Conservation (phyloP, 2,329 filamentous ascomycete species). For the Epichloe uncinata region DNA sequence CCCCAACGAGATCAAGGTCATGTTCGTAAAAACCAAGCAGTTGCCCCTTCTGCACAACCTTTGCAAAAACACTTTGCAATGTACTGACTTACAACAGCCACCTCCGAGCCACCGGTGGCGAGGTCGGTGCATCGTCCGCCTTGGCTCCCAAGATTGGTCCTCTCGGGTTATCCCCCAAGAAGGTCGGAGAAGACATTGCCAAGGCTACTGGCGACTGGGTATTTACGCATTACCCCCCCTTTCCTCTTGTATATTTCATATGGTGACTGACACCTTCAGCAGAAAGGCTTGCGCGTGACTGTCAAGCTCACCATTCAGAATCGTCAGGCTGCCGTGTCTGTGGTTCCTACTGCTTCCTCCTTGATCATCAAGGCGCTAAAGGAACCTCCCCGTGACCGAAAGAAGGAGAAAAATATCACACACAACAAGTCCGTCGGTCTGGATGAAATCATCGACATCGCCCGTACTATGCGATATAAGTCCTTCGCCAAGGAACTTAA, state of each 20-base stretch:
- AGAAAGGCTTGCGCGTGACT: slow-evolving; percentile 96
- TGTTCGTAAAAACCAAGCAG: slow-evolving; percentile 41
- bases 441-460: slow-evolving; percentile 94
- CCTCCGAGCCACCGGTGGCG: slow-evolving; percentile 95
- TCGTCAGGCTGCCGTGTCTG: slow-evolving; percentile 94
- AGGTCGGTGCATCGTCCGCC: slow-evolving; percentile 96
- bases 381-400: slow-evolving; percentile 95
- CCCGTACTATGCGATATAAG: slow-evolving; percentile 88
- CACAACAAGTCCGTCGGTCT: slow-evolving; percentile 93
- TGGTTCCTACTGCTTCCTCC: slow-evolving; percentile 92
- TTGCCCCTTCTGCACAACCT: background rate
- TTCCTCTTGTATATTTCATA: background rate
- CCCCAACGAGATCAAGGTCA: slow-evolving; percentile 96
- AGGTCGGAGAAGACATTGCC: slow-evolving; percentile 99
- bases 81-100: slow-evolving; percentile 44
- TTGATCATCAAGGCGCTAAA: slow-evolving; percentile 98
- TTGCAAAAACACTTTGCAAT: background rate
- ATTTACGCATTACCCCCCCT: slow-evolving; percentile 24
- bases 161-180: slow-evolving; percentile 97
- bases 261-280: slow-evolving; percentile 8
- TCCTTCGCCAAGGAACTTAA: slow-evolving; percentile 88
- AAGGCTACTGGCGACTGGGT: slow-evolving; percentile 99
- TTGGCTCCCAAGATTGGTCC: slow-evolving; percentile 99
- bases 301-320: slow-evolving; percentile 99
- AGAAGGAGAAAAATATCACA: slow-evolving; percentile 99